Evolutionary conservation across 768 basidiomycete genomes (phyloP), one percentile per base, ranked within the genome.

Genomic region (Artomyces pyxidatus): DNA sequence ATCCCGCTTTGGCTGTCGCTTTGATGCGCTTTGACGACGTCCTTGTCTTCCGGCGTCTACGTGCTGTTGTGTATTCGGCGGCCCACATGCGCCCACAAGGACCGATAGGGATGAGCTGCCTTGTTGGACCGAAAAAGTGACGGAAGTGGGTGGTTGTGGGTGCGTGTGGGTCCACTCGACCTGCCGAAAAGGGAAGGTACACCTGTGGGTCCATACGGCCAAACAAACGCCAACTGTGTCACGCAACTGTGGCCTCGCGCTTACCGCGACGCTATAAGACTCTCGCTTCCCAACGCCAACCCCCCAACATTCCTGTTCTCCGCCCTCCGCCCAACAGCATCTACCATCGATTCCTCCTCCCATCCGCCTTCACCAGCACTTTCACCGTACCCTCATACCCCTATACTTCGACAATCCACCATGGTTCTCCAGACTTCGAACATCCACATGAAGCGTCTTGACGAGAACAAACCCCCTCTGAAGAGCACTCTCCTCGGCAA

Each of bases 371-470:
- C 32, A 4, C 32, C 32, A 17, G 14, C 4, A 14, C 32, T 35
- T 35, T 17, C 32, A 4, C 32, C 11, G 14, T 35, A 12, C 14
- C 2, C 32, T 17, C 32, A 35, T 17, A 3, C 32, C 0, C 32
- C 22, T 17, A n/a, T 6, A 9, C 29, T 2, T 29, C 45, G 8
- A 3, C 39, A 2, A 2, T 4, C n/a, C 32, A 11, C 22, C 29
- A 46, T 46, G 45, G 45, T 46, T 26, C 45, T 46, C 19, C 25
- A 19, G 37, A 12, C 22, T 14, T 46, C 45, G 32, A 46, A 46
- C 45, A 23, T 38, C 10, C 45, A 38, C 32, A 17, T 19, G 6
- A 46, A 46, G 45, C 45, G 45, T 6, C 17, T 35, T 14, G 37
- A 46, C 30, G 45, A 46, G 45, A 46, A 46, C 35, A 25, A 16